Conservation (phyloP, 352 stramenopile species). For the Globisporangium uncinulatum region DNA sequence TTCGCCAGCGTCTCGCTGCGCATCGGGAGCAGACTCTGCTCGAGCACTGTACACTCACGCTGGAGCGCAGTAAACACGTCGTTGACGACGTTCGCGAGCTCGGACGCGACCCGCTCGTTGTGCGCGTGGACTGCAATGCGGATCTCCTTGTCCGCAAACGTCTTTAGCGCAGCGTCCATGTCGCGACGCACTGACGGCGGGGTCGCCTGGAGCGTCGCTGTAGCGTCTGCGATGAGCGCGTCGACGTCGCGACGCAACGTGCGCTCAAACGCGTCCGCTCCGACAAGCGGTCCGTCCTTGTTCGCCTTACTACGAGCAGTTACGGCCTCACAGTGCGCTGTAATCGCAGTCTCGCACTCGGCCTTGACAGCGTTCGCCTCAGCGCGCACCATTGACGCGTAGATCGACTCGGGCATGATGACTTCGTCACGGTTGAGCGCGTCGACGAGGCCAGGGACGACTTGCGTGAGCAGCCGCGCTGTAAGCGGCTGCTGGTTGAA, state of each 20-base stretch:
- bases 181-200: slow-evolving; percentile 55
- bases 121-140: slow-evolving; percentile 62
- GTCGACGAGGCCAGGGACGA: slow-evolving; percentile 74
- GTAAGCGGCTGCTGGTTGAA: slow-evolving; percentile 76
- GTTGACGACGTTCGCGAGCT: slow-evolving; percentile 53
- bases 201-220: slow-evolving; percentile 40
- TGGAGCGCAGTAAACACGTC: slow-evolving; percentile 46
- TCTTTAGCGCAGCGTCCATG: slow-evolving; percentile 39
- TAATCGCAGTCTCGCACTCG: slow-evolving; percentile 55
- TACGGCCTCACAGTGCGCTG: slow-evolving; percentile 57
- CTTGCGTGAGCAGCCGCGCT: slow-evolving; percentile 57
- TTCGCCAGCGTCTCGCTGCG: slow-evolving; percentile 39
- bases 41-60: slow-evolving; percentile 46
- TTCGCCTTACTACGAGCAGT: slow-evolving; percentile 10
- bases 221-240: slow-evolving; percentile 48
- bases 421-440: slow-evolving; percentile 84
- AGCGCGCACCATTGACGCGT: slow-evolving; percentile 78
- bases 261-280: slow-evolving; percentile 49
- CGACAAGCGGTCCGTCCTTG: slow-evolving; percentile 41
- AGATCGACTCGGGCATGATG: slow-evolving; percentile 88
- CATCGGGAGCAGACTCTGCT: slow-evolving; percentile 59
- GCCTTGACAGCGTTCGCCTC: slow-evolving; percentile 63
- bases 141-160: slow-evolving; percentile 64
- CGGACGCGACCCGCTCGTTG: slow-evolving; percentile 52
- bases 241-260: slow-evolving; percentile 47